A percentile compares a stretch with the other conserved stretches of the same genome.
Evolutionary conservation across 2,329 filamentous ascomycete genomes (phyloP).

Genomic region (Coniella vitis): DNA sequence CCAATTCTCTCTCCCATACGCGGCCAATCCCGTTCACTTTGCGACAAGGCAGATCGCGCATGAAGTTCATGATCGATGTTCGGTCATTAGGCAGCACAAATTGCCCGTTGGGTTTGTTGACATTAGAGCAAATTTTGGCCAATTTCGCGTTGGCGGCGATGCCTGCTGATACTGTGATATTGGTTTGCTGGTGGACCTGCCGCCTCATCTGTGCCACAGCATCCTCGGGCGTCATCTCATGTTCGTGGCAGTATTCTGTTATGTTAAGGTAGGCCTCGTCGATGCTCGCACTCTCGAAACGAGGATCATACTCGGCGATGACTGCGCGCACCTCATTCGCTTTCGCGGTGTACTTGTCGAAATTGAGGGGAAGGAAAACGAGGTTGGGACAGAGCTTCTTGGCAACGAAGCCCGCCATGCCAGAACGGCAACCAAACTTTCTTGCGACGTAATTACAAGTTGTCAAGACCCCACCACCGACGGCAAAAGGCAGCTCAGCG

Average conservation of each 20-base stretch:
- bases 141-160: slow-evolving; percentile 91
- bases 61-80: slow-evolving; percentile 72
- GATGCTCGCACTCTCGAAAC: slow-evolving; percentile 89
- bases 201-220: slow-evolving; percentile 70
- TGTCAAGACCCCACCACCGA: slow-evolving; percentile 62
- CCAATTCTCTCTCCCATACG: slow-evolving; percentile 84
- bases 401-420: slow-evolving; percentile 94
- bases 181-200: slow-evolving; percentile 68
- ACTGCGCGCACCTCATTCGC: slow-evolving; percentile 80
- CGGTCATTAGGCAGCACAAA: slow-evolving; percentile 69
- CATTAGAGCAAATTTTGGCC: slow-evolving; percentile 91
- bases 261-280: slow-evolving; percentile 97
- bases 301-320: slow-evolving; percentile 77
- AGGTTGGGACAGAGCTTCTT: slow-evolving; percentile 88
- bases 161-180: slow-evolving; percentile 86
- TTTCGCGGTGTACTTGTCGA: slow-evolving; percentile 85
- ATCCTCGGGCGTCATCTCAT: slow-evolving; percentile 62
- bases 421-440: slow-evolving; percentile 83
- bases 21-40: slow-evolving; percentile 95
- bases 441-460: slow-evolving; percentile 83
- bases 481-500: slow-evolving; percentile 80
- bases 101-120: slow-evolving; percentile 95
- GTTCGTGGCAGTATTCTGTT: slow-evolving; percentile 71
- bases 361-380: slow-evolving; percentile 76
- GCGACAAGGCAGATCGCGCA: slow-evolving; percentile 73